Base-by-base conservation (phyloP, 2,329 filamentous ascomycete species). In the Calonectria henricotiae region DNA sequence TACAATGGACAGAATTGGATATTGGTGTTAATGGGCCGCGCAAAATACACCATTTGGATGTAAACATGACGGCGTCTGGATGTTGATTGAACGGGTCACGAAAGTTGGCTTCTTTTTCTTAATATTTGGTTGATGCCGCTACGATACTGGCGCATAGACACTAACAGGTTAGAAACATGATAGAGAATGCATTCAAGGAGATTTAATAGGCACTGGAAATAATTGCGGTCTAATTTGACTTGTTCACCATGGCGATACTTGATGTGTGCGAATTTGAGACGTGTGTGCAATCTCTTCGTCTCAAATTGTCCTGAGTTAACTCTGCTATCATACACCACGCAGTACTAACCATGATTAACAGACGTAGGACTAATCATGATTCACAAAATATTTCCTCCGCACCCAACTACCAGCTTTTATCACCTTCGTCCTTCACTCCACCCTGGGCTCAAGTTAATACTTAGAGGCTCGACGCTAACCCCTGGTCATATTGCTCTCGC, bases 121-220 rank as follows among this genome's bases (percentile, higher is more conserved):
- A 30, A 49, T 39, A 62, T 55, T 61, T 68, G 68, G 43, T 61
- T 65, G 44, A 46, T 64, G 71, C 17, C 37, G 46, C 55, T 44
- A 49, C 55, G 65, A 58, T 17, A 35, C 47, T 47, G 37, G 49
- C 7, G n/a, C 32, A 76, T 77, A 77, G 74, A 77, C 54, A 54
- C 46, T 65, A 60, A 49, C 63, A 70, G 58, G 73, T 61, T 76
- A 76, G 72, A 70, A 37, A 32, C 44, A 63, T 58, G 43, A 67
- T 76, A 76, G 71, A 76, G 74, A 76, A 65, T 73, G 67, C 51
- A 65, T 70, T 69, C 46, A 9, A 32, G 54, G 54, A 67, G 66
- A 51, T 65, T 54, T 49, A 15, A 35, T 23, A 15, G 44, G 62
- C 8, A 15, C 44, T 62, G 23, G 35, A 23, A 27, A 58, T 51